Percentiles rank a stretch among this genome's conserved stretches.
These are phyloP conservation scores for Hippophae tibetana DNA, from an alignment of 306 rosid genomes.

Conservation along the genomic window DNA sequence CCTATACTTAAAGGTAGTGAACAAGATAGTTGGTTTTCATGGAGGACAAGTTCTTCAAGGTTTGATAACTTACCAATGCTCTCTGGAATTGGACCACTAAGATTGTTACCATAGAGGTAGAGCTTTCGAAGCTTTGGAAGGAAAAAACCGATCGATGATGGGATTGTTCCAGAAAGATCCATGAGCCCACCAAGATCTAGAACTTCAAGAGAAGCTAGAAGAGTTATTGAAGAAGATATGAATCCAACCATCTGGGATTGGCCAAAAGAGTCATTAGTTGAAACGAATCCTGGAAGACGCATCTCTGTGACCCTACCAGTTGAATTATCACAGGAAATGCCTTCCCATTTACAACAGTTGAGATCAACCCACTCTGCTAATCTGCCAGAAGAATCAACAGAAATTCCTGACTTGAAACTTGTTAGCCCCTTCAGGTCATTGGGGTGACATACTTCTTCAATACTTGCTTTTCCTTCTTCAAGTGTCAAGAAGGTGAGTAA, in stretches of 20 bases:
- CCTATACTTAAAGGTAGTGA: conserved; percentile 48
- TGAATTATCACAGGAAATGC: conserved; percentile 41
- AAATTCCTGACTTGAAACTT: conserved; percentile 50
- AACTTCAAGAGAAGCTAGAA: conserved; percentile 44
- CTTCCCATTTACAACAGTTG: conserved; percentile 58
- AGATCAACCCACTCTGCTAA: conserved; percentile 41
- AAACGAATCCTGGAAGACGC: conserved; percentile 43
- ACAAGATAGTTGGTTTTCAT: conserved; percentile 46
- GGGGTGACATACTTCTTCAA: conserved; percentile 29
- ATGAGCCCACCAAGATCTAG: conserved; percentile 49
- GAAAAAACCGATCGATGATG: conserved; percentile 32
- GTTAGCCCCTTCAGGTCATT: conserved; percentile 47
- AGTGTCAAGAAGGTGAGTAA: conserved; percentile 18
- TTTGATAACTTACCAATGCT: conserved; percentile 48
- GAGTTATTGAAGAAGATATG: conserved; percentile 45
- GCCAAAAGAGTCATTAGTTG: conserved; percentile 25
- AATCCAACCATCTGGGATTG: conserved; percentile 50
- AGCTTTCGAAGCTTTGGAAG: conserved; percentile 45
- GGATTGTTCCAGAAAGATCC: conserved; percentile 51
- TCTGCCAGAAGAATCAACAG: conserved; percentile 46
- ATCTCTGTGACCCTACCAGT: conserved; percentile 51
- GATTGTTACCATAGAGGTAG: conserved; percentile 45
- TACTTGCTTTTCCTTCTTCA: conserved; percentile 8
- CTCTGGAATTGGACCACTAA: conserved; percentile 52
- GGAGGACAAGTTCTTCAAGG: conserved; percentile 44